Conservation (phyloP, 2,329 filamentous ascomycete genomes). For the Pseudogymnoascus sp. region DNA sequence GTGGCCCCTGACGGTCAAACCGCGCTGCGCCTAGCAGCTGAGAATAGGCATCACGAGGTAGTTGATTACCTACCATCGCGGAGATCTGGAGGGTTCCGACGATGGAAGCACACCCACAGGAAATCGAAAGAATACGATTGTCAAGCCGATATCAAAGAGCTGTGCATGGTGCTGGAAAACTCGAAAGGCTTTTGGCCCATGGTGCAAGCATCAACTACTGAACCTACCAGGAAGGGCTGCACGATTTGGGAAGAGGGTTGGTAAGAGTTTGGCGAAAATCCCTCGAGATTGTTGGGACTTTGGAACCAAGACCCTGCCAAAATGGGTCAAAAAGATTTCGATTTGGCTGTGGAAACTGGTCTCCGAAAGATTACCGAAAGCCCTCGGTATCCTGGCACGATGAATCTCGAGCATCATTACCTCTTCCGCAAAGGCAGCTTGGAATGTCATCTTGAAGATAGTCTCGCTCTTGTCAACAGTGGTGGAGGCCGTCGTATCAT, state of each 20-base stretch:
- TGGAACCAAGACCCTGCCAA: constrained; percentile 16
- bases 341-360: constrained; percentile 14
- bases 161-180: constrained; percentile 20
- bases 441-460: constrained; percentile 21
- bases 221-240: constrained; percentile 24
- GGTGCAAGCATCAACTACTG: constrained; percentile 25
- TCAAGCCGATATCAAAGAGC: constrained; percentile 21
- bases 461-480: constrained; percentile 32
- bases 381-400: constrained; percentile 19
- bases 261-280: constrained; percentile 17
- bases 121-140: constrained; percentile 25
- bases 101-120: constrained; percentile 30
- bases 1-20: constrained; percentile 38
- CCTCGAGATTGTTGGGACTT: background rate
- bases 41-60: constrained; percentile 34
- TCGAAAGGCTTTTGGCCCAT: constrained; percentile 24
- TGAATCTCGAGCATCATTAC: constrained; percentile 28
- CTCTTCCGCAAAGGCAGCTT: constrained; percentile 21
- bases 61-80: constrained; percentile 35
- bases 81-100: constrained; percentile 31
- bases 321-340: constrained; percentile 15
- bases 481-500: constrained; percentile 27
- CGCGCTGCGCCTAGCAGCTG: constrained; percentile 37
- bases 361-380: constrained; percentile 21
- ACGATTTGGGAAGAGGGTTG: constrained; percentile 16